Percentiles rank a stretch among this genome's conserved stretches.
Conservation (phyloP, 352 stramenopile genomes). For the Phytophthora fragariaefolia region DNA sequence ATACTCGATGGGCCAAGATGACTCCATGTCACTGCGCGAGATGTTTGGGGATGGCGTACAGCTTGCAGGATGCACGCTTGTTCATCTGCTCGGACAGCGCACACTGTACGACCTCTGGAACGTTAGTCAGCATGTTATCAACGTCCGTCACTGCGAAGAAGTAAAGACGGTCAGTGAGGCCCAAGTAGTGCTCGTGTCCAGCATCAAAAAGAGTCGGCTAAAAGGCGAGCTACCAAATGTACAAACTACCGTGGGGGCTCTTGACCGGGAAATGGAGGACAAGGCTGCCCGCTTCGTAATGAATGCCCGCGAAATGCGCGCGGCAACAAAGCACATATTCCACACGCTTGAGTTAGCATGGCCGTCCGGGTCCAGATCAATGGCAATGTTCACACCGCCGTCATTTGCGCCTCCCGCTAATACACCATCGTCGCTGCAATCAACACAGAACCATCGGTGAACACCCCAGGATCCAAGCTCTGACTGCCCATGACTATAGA, state of each 20-base stretch:
- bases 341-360: constrained; percentile 49
- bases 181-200: constrained; percentile 15
- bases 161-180: constrained; percentile 24
- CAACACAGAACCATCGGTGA: constrained; percentile 20
- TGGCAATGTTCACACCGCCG: constrained; percentile 35
- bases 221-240: constrained; percentile 13
- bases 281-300: constrained; percentile 46
- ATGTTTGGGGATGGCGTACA: constrained; percentile 69
- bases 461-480: neutral
- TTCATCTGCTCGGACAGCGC: constrained; percentile 65
- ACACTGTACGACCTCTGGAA: constrained; percentile 68
- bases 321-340: constrained; percentile 45
- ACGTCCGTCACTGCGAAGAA: constrained; percentile 46
- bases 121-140: constrained; percentile 60
- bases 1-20: constrained; percentile 2
- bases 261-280: constrained; percentile 60
- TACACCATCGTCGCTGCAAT: constrained; percentile 8
- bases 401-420: constrained; percentile 36
- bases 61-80: constrained; percentile 60
- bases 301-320: constrained; percentile 48
- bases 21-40: constrained; percentile 31
- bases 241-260: constrained; percentile 37
- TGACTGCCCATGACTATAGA: constrained; percentile 13
- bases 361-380: constrained; percentile 9
- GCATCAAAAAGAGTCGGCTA: constrained; percentile 27